Evolutionary conservation across 2,329 filamentous ascomycete species (phyloP), one percentile per base, ranked within the genome.

Genomic region (Ceratocystis diversiconidia): DNA sequence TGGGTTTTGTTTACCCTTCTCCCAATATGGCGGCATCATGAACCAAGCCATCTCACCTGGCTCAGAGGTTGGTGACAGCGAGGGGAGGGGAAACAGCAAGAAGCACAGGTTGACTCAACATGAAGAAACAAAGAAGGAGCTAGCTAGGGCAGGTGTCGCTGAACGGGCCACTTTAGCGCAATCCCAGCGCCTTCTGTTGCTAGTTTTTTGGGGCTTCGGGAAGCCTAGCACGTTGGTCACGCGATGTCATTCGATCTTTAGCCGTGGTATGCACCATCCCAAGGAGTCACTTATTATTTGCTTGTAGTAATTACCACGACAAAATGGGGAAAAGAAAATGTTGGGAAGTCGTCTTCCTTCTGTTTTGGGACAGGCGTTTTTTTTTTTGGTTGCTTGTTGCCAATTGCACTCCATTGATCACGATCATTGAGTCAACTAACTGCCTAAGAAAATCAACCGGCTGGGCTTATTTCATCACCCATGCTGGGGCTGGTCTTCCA

Each of bases 201-300:
- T 52, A 46, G 15, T 28, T 57, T 55, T n/a, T 50, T 22, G 30
- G 62, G 36, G 52, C 44, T 28, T 22, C 22, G 52, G 36, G 19
- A 64, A 50, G 43, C n/a, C 32, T 22, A 48, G 41, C 32, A 55
- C 52, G 12, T 43, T 43, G 65, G 65, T 66, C 65, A 66, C 50
- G 65, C 65, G 65, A 66, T 66, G 60, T 63, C 65, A 63, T 66
- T 62, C 65, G 65, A 66, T 48, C 30, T 50, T 46, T 52, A 32
- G 46, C 22, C 46, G 4, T 32, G 32, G 2, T 7, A 55, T 25
- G 25, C n/a, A 48, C 46, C n/a, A 48, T 48, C 46, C 19, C 19
- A 25, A 10, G 15, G 22, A 28, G 48, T 15, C 36, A 41, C 36
- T 41, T 15, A 15, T 15, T 41, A 15, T 12, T 41, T 41, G 12